phyloP scores from a whole-genome alignment of 2,329 filamentous ascomycete species.

The Corniculantispora saksenae region DNA sequence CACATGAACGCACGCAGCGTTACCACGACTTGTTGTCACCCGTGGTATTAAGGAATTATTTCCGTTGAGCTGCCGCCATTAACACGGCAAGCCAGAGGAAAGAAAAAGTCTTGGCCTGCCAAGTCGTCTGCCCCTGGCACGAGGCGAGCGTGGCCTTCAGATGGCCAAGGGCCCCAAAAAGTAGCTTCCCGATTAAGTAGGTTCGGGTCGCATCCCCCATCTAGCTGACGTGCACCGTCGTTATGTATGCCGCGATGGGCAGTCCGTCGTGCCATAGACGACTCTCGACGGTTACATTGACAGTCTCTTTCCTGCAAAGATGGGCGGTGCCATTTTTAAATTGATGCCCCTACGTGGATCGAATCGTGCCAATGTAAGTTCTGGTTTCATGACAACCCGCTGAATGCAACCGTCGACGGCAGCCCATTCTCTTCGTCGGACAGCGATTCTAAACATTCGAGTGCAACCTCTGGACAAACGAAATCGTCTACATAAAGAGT shows the following conservation, averaged over 20 bases:
- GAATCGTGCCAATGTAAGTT: neutral
- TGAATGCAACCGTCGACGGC: neutral
- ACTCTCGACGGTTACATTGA: slow-evolving; percentile 5
- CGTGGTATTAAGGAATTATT: too few relatives aligned
- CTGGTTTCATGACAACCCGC: neutral
- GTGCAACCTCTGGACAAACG: neutral
- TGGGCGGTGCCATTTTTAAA: neutral
- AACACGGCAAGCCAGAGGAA: too few relatives aligned
- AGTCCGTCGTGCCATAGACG: neutral
- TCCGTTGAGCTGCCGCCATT: too few relatives aligned
- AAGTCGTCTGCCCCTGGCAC: neutral
- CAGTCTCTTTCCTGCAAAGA: neutral
- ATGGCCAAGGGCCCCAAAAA: neutral
- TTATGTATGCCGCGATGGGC: neutral
- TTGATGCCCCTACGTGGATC: neutral
- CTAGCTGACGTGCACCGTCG: neutral
- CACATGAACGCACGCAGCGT: neutral
- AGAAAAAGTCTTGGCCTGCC: too few relatives aligned
- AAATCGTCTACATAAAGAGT: neutral
- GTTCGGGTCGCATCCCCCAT: neutral
- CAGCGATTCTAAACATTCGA: neutral
- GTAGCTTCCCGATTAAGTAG: slow-evolving; percentile 15
- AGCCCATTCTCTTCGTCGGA: neutral
- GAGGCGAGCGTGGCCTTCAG: neutral
- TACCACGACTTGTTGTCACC: neutral